Evolutionary conservation across 371 early-diverging fungal genomes (phyloP), one percentile per base, ranked within the genome.

Genomic region (Blakeslea trispora): DNA sequence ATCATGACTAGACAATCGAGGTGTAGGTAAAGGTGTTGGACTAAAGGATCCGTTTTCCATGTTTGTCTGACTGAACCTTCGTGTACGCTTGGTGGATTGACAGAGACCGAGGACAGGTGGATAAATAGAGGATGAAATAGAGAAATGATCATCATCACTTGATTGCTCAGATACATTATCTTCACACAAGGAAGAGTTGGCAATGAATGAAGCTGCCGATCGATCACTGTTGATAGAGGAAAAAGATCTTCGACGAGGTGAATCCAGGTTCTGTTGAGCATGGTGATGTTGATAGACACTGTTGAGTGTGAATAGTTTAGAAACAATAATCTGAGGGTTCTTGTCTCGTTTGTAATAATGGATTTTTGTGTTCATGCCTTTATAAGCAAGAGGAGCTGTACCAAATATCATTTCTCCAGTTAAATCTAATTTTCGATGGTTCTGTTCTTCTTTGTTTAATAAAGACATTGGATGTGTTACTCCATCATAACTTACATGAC

Each of bases 361-460:
- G 10, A 86, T 77, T 62, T 82, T 86, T 41, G 84, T 83, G n/a
- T 77, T 81, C 69, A 81, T 82, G 43, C 87, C 87, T 62, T 86
- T 86, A 64, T 85, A 84, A 10, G 85, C 78, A 19, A 86, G 66
- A 21, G 87, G 87, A 9, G 85, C 81, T 10, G 84, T 81, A 35
- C 87, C 87, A 61, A 86, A 86, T 61, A 86, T 84, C 78, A 86
- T 82, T 40, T 82, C 83, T 3, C 81, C 83, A 51, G 79, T 74
- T 15, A 78, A 50, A 60, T 80, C 82, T 39, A 80, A 52, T 61
- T 62, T 69, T 24, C 71, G 74, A 54, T 57, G 60, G 53, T 60
- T 74, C 77, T 75, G 64, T 32, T 43, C 15, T 53, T 22, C 47
- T 19, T 19, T 18, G 23, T 15, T 7, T 51, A 35, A 10, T 45